Conservation (phyloP, 345 rosid genomes). For the Lepidium aucheri region DNA sequence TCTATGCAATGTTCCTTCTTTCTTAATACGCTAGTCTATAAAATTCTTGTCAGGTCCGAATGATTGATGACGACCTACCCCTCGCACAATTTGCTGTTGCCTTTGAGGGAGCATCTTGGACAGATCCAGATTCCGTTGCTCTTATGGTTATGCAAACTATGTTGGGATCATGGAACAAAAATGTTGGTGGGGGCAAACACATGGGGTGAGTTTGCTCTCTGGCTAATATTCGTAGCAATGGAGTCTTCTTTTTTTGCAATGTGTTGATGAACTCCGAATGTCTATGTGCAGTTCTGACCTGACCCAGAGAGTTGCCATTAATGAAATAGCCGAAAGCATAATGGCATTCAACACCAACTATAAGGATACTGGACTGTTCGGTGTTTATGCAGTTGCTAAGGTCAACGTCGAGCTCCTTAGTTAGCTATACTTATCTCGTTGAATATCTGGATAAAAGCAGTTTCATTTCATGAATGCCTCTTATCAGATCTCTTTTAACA, state of each 20-base stretch:
- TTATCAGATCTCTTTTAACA: not conserved
- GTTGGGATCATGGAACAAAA: slow-evolving; percentile 95
- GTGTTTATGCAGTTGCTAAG: slow-evolving; percentile 96
- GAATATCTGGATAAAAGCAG: not conserved
- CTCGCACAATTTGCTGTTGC: slow-evolving; percentile 98
- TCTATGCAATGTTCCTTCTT: not conserved
- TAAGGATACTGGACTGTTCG: slow-evolving; percentile 96
- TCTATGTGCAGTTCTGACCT: slow-evolving; percentile 62
- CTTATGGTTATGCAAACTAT: slow-evolving; percentile 98
- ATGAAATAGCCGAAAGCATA: slow-evolving; percentile 93
- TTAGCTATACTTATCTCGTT: not conserved
- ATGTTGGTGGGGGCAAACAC: slow-evolving; percentile 89
- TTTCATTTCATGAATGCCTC: not conserved
- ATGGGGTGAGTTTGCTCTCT: slow-evolving; percentile 65
- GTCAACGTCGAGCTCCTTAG: slow-evolving; percentile 29
- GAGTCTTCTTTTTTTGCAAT: not conserved
- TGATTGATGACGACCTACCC: slow-evolving; percentile 87
- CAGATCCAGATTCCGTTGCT: slow-evolving; percentile 93
- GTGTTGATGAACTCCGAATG: slow-evolving; percentile 18
- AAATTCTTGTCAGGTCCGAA: slow-evolving; percentile 60
- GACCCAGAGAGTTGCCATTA: slow-evolving; percentile 71
- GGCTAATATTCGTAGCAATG: not conserved
- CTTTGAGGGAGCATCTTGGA: slow-evolving; percentile 97
- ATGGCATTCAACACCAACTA: slow-evolving; percentile 99
- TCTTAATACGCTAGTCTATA: not conserved